Base-by-base conservation (phyloP, 2,329 filamentous ascomycete species). In the Colletotrichum cordylinicola region DNA sequence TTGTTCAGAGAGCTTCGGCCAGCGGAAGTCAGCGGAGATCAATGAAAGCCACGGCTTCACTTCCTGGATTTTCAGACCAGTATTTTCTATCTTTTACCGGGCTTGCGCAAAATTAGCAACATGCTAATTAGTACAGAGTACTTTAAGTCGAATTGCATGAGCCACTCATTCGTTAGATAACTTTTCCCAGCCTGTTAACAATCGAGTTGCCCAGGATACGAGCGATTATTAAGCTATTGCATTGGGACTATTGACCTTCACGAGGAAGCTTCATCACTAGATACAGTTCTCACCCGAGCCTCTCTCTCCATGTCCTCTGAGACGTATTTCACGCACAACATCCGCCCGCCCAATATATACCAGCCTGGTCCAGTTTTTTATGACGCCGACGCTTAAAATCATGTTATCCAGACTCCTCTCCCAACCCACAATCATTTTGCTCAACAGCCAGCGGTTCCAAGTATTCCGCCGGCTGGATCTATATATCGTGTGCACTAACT, bases 311-410 rank as follows among this genome's bases (percentile, higher is more conserved):
- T 33, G 58, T 33, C 18, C 18, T 35, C 37, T 13, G 33, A 64
- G 21, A 64, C 9, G 27, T 48, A 21, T 43, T 39, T 33, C 31
- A 43, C 35, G n/a, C 18, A 67, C 16, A 29, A 58, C 16, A 21
- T 55, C 16, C 39, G 8, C 37, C 71, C 43, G 24, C 56, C 61
- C 27, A 60, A 67, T 55, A 67, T 24, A 75, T 71, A 76, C 72
- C 72, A 70, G 72, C 67, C 71, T 70, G 35, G 31, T 67, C 72
- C 74, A 33, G 16, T 62, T 67, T 70, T 75, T 75, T 76, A 31
- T 67, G 61, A 76, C 74, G 74, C 74, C 74, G 61, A 71, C 74
- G 74, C 74, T 75, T 64, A 67, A 75, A 71, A 75, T 48, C 31
- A 31, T 18, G 24, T 24, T 35, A 62, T 43, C 74, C 74, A 43